Conservation (phyloP, 495 filamentous ascomycete species). For the Chlorociboria aeruginascens region DNA sequence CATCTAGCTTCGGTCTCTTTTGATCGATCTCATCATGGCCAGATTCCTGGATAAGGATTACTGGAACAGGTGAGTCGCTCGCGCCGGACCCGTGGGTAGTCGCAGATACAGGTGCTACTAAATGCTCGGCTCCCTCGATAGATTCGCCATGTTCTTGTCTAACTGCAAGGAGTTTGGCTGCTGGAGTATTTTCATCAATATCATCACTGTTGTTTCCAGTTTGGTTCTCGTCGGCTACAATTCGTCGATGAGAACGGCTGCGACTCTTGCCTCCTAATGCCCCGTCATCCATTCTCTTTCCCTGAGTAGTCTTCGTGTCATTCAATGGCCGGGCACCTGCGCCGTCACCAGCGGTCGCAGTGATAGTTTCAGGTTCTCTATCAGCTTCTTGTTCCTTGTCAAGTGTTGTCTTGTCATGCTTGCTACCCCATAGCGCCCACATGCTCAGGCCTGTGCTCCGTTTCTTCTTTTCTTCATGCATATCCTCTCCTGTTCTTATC, state of each 20-base stretch:
- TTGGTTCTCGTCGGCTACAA: slow-evolving; percentile 32
- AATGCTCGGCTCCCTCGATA: not conserved
- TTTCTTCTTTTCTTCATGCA: slow-evolving; percentile 41
- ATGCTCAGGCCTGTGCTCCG: slow-evolving; percentile 66
- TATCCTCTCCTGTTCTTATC: slow-evolving; percentile 29
- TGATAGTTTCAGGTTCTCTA: slow-evolving; percentile 13
- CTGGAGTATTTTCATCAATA: slow-evolving; percentile 23
- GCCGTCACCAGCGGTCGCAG: slow-evolving; percentile 22
- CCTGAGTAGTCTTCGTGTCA: slow-evolving; percentile 23
- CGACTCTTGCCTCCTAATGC: slow-evolving; percentile 12
- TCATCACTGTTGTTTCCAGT: slow-evolving; percentile 7
- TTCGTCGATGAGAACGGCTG: slow-evolving; percentile 25
- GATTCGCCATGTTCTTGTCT: not conserved
- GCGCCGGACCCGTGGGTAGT: not conserved
- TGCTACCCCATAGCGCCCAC: slow-evolving; percentile 79
- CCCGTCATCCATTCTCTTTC: slow-evolving; percentile 19
- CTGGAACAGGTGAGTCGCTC: not conserved
- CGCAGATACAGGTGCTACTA: not conserved
- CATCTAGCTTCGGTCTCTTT: slow-evolving; percentile 34
- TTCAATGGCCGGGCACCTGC: slow-evolving; percentile 22
- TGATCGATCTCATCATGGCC: slow-evolving; percentile 22
- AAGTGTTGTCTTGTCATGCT: slow-evolving; percentile 69
- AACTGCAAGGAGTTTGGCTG: slow-evolving; percentile 21
- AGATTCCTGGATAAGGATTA: slow-evolving; percentile 10
- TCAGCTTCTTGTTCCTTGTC: slow-evolving; percentile 33